Conservation (phyloP, 2,329 filamentous ascomycete species). For the Rhinocladiella mackenziei region DNA sequence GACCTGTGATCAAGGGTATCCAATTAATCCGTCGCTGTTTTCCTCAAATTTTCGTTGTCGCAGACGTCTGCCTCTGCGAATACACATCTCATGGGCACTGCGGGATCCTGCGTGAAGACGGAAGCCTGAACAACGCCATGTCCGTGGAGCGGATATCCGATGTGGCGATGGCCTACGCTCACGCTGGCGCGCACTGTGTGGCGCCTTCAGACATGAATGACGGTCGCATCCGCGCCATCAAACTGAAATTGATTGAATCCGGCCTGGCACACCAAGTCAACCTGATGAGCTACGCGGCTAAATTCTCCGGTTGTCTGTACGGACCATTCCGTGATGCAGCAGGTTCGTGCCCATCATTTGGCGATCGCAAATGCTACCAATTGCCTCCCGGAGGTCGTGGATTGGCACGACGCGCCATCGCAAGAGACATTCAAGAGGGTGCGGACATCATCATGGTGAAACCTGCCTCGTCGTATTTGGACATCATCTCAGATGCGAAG, state of each 20-base stretch:
- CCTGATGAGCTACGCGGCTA: conserved; percentile 96
- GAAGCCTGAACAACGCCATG: conserved; percentile 84
- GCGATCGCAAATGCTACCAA: conserved; percentile 95
- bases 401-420: conserved; percentile 83
- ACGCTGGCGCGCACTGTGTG: conserved; percentile 91
- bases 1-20: conserved; percentile 85
- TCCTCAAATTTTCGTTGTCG: conserved; percentile 83
- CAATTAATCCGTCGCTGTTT: conserved; percentile 78
- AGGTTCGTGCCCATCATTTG: conserved; percentile 84
- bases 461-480: conserved; percentile 89
- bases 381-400: conserved; percentile 88
- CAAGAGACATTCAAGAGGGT: conserved; percentile 84
- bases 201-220: conserved; percentile 99
- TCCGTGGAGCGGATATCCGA: conserved; percentile 94
- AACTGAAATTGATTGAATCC: conserved; percentile 93
- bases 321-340: conserved; percentile 96
- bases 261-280: conserved; percentile 87
- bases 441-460: conserved; percentile 99
- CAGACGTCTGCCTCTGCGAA: conserved; percentile 95
- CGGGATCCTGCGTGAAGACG: conserved; percentile 89
- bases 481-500: conserved; percentile 97
- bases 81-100: conserved; percentile 98
- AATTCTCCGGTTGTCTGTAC: conserved; percentile 95
- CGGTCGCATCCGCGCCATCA: conserved; percentile 93
- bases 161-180: conserved; percentile 96